Base-by-base conservation (phyloP, 2,329 filamentous ascomycete species). In the Botrytis pseudocinerea region DNA sequence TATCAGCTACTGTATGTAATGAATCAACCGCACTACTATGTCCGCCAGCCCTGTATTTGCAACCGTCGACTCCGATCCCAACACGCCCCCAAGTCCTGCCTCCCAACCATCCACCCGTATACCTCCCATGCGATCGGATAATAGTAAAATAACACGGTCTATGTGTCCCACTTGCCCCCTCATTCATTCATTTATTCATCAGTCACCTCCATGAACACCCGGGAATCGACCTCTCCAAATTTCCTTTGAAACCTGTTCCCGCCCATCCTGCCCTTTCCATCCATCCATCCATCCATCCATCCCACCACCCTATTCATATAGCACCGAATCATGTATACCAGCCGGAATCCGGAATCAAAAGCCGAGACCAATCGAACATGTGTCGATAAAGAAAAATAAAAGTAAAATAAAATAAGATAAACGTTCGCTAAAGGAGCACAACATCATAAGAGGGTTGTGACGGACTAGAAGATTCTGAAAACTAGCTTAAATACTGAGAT, bases 101-200 rank as follows among this genome's bases (percentile, higher is more conserved):
- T 32, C 65, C 38, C 38, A 32, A 25, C 48, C 65, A 64, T 32
- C 16, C 65, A 69, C 32, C 28, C 65, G 57, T 69, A 32, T 57
- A 57, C 48, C 57, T 57, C 48, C 65, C 65, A 57, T 69, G 65
- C 48, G 16, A 57, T 59, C 40, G 28, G 51, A 69, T 69, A 57
- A 32, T 44, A 42, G 64, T 42, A 20, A 57, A 42, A 69, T 57
- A 2, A 28, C 57, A 57, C 48, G 38, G 28, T 54, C 60, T 20
- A 64, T 44, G 12, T 32, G 16, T 63, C 38, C 60, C 35, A 16
- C 35, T 35, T 25, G 38, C 60, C 35, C 14, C 22, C 60, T 38
- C 18, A 62, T 62, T 62, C 61, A 32, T 44, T 48, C 38, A 42
- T 69, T 65, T 65, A 16, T 10, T 32, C 63, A 22, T 65, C 63